phyloP scores from a whole-genome alignment of 805 yeast genomes.

The Candida cerambycidarum region DNA sequence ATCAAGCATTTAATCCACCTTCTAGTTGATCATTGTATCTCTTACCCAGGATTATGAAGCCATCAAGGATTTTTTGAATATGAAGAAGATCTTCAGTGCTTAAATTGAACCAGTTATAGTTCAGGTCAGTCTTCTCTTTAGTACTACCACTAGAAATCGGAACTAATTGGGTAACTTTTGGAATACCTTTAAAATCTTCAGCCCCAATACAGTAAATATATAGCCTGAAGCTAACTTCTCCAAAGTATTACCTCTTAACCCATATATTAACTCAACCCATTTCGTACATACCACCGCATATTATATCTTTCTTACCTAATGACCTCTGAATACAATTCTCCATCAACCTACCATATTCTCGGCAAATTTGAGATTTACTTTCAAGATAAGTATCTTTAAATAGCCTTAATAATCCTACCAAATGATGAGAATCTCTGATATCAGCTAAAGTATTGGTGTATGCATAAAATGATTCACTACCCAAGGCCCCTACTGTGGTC shows the following conservation, averaged over 20 bases:
- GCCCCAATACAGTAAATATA: slow-evolving; percentile 63
- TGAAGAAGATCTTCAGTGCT: too few species aligned
- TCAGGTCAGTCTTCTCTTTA: too few species aligned
- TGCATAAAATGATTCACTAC: background rate
- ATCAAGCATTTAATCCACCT: too few species aligned
- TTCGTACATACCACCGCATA: slow-evolving; percentile 15
- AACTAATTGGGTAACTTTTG: slow-evolving; percentile 52
- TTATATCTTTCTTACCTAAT: slow-evolving; percentile 36
- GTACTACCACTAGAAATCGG: slow-evolving; percentile 83
- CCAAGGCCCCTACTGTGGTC: background rate
- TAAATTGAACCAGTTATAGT: too few species aligned
- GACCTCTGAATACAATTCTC: slow-evolving; percentile 54
- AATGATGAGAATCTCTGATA: background rate
- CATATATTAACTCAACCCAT: background rate
- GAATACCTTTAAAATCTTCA: slow-evolving; percentile 42
- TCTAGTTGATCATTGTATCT: too few species aligned
- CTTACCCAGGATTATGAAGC: too few species aligned
- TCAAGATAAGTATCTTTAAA: slow-evolving; percentile 59
- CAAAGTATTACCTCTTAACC: background rate
- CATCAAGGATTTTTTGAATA: too few species aligned
- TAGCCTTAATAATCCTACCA: slow-evolving; percentile 51
- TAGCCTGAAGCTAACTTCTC: slow-evolving; percentile 21
- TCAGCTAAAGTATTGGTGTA: background rate
- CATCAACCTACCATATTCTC: slow-evolving; percentile 53
- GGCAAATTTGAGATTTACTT: slow-evolving; percentile 44